phyloP scores from a whole-genome alignment of 805 yeast genomes.

The Kuraishia capsulata region DNA sequence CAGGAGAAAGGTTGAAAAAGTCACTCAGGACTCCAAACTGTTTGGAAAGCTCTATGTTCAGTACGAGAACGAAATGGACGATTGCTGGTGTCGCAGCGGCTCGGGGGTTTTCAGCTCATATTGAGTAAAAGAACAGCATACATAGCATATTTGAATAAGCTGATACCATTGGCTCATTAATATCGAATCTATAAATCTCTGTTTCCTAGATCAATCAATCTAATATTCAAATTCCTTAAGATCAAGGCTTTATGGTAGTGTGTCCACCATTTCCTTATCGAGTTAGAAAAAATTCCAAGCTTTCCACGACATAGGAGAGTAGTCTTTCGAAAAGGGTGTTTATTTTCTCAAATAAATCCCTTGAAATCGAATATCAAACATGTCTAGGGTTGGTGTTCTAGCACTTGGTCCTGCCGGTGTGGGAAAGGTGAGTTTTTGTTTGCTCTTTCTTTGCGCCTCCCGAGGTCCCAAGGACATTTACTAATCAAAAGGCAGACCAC shows the following conservation, averaged over 20 bases:
- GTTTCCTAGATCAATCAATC: too few species aligned
- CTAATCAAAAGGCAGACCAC: slow-evolving; percentile 57
- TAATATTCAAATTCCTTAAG: too few species aligned
- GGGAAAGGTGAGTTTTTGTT: slow-evolving; percentile 45
- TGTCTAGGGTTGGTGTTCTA: slow-evolving; percentile 93
- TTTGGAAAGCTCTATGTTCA: slow-evolving; percentile 20
- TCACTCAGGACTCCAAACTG: slow-evolving; percentile 12
- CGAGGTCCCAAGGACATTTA: background rate
- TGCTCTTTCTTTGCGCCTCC: background rate
- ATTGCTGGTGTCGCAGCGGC: slow-evolving; percentile 25
- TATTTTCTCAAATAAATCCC: too few species aligned
- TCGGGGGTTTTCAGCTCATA: background rate
- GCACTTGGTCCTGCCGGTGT: slow-evolving; percentile 98
- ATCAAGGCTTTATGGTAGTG: too few species aligned
- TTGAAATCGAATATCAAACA: slow-evolving; percentile 22
- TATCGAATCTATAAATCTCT: background rate
- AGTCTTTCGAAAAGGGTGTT: too few species aligned
- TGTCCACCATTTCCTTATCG: too few species aligned
- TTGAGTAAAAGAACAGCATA: background rate
- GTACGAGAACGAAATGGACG: slow-evolving; percentile 27
- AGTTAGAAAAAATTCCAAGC: background rate
- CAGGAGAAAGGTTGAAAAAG: slow-evolving; percentile 16
- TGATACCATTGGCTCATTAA: background rate
- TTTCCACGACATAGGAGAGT: too few species aligned
- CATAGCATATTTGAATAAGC: too few species aligned